Conservation (phyloP, 306 rosid species). For the Sechiopsis laciniata region DNA sequence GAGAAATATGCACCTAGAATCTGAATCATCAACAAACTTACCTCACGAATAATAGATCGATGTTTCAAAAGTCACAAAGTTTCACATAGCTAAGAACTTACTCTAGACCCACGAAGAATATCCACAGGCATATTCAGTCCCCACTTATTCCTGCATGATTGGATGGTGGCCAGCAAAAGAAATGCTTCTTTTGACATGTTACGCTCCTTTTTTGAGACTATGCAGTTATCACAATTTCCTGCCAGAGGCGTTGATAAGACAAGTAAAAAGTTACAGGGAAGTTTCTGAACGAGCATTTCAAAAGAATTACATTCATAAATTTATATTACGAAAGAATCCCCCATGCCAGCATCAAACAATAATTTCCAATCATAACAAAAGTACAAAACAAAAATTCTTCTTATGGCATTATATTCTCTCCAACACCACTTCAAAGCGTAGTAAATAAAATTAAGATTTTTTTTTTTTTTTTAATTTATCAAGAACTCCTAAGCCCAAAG, state of each 20-base stretch:
- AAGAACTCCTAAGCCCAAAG: too few relatives aligned
- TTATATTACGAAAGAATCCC: background rate
- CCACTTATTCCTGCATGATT: slow-evolving; percentile 59
- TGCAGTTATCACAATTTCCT: slow-evolving; percentile 90
- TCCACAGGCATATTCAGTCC: slow-evolving; percentile 83
- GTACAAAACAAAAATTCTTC: background rate
- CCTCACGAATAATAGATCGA: background rate
- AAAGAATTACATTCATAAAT: background rate
- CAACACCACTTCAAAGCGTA: too few relatives aligned
- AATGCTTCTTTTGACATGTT: slow-evolving; percentile 80
- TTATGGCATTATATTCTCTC: too few relatives aligned
- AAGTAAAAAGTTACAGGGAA: background rate
- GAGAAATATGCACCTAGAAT: background rate
- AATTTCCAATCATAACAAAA: background rate
- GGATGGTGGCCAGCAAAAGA: slow-evolving; percentile 85
- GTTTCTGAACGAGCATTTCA: background rate
- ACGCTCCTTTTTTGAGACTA: slow-evolving; percentile 47
- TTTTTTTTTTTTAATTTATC: too few relatives aligned
- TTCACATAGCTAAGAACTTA: slow-evolving; percentile 37
- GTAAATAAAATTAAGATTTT: too few relatives aligned
- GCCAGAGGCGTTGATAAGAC: background rate
- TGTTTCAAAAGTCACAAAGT: background rate
- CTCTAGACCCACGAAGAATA: slow-evolving; percentile 83
- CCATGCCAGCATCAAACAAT: background rate
- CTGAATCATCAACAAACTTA: background rate